Evolutionary conservation across 805 yeast species (phyloP).

Genomic region (Sugiyamaella floridensis): DNA sequence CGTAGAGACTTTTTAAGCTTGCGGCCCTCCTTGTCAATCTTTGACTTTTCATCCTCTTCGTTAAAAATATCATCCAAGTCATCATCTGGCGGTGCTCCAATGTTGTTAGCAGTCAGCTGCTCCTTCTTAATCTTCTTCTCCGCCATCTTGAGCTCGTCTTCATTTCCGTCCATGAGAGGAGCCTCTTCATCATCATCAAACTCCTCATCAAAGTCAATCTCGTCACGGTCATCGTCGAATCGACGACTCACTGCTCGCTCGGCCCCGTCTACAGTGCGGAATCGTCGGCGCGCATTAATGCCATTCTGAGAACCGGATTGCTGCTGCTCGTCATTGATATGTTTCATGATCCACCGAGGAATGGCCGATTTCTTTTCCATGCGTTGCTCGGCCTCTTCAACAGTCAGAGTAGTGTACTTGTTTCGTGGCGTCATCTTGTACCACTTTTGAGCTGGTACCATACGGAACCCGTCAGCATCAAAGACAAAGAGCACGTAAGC

Average conservation of each 20-base stretch:
- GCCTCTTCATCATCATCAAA: conserved; percentile 99
- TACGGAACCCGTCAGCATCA: conserved; percentile 80
- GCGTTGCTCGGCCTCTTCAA: conserved; percentile 93
- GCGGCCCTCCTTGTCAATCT: conserved; percentile 86
- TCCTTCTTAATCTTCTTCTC: conserved; percentile 45
- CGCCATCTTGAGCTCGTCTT: conserved; percentile 86
- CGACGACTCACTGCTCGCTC: conserved; percentile 37
- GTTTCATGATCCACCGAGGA: conserved; percentile 95
- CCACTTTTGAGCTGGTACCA: conserved; percentile 93
- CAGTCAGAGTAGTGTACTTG: conserved; percentile 84
- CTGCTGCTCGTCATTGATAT: conserved; percentile 53
- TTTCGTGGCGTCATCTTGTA: conserved; percentile 91
- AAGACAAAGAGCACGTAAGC: conserved; percentile 79
- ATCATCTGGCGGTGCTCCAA: conserved; percentile 53
- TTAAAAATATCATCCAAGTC: conserved; percentile 23
- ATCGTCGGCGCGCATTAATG: conserved; percentile 38
- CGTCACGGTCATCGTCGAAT: conserved; percentile 77
- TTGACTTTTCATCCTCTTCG: conserved; percentile 70
- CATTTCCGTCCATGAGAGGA: conserved; percentile 92
- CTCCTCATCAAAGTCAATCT: conserved; percentile 90
- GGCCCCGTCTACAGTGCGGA: conserved; percentile 44
- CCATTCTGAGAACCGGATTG: conserved; percentile 38
- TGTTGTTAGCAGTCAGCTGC: conserved; percentile 57
- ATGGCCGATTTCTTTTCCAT: conserved; percentile 74
- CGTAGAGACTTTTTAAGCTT: conserved; percentile 75